phyloP scores from a whole-genome alignment of 345 rosid species.

The Limnanthes douglasii region DNA sequence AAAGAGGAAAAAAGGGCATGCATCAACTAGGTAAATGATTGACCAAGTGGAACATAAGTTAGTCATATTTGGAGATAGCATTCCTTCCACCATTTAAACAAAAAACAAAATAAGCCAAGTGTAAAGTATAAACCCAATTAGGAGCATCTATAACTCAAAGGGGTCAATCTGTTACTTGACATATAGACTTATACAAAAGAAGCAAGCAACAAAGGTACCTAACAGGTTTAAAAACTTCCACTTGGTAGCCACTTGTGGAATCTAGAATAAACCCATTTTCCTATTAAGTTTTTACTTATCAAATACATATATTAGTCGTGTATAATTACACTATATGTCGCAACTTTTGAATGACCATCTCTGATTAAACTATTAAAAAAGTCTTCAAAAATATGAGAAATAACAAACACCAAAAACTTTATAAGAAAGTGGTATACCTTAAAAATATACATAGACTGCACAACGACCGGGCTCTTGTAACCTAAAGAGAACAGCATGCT shows the following conservation, averaged over 20 bases:
- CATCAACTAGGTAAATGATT: background rate
- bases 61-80: background rate
- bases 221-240: no score
- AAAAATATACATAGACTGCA: slow-evolving; percentile 95
- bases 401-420: background rate
- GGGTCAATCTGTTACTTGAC: background rate
- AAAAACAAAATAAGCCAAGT: background rate
- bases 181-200: no score
- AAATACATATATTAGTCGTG: no score
- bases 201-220: no score
- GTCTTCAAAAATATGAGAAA: no score
- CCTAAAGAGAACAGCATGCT: slow-evolving; percentile 53
- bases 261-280: no score
- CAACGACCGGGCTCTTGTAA: slow-evolving; percentile 55
- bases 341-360: no score
- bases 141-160: background rate
- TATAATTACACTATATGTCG: no score
- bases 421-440: slow-evolving; percentile 33
- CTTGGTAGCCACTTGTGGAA: no score
- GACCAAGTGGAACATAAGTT: background rate
- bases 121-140: background rate
- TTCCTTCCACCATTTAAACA: background rate
- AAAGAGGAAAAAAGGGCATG: background rate
- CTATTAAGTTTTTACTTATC: no score
- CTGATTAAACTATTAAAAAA: no score